Percentiles rank a stretch among this genome's conserved stretches.
Evolutionary conservation across 139 green algal species (phyloP).

Genomic region (Chlamydomonas schloesseri): DNA sequence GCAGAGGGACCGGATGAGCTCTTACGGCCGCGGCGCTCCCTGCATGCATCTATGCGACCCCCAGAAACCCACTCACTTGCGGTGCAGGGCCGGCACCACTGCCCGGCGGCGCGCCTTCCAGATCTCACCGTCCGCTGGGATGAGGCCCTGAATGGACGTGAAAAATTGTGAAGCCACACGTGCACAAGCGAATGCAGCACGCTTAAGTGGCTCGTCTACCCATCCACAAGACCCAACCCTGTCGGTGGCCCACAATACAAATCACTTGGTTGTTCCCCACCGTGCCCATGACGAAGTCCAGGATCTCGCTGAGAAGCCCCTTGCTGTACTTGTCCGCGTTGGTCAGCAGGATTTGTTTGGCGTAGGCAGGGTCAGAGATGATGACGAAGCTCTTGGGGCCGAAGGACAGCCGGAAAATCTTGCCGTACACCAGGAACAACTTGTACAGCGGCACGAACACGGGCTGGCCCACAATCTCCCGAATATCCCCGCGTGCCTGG

Average conservation of each 20-base stretch:
- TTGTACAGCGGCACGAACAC: slow-evolving; percentile 97
- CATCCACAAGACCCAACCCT: too few relatives aligned
- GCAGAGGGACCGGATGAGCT: too few relatives aligned
- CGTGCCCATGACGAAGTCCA: slow-evolving; percentile 95
- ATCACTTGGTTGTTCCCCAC: too few relatives aligned
- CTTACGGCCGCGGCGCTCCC: too few relatives aligned
- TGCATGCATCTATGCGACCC: too few relatives aligned
- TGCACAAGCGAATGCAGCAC: too few relatives aligned
- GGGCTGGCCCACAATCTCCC: slow-evolving; percentile 93
- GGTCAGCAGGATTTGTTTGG: slow-evolving; percentile 87
- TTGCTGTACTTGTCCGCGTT: slow-evolving; percentile 95
- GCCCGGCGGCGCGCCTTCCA: slow-evolving; percentile 79
- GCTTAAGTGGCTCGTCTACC: too few relatives aligned
- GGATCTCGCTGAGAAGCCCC: slow-evolving; percentile 91
- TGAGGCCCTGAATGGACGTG: slow-evolving; percentile 80
- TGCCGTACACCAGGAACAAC: slow-evolving; percentile 78
- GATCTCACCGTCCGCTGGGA: slow-evolving; percentile 93
- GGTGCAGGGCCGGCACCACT: slow-evolving; percentile 88
- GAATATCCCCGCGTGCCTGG: slow-evolving; percentile 77
- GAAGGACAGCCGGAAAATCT: slow-evolving; percentile 94
- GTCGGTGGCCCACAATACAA: too few relatives aligned
- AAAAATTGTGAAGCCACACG: too few relatives aligned
- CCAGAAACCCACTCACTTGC: slow-evolving; percentile 74
- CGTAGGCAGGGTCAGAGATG: slow-evolving; percentile 88
- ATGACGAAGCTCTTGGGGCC: slow-evolving; percentile 97